Percentiles rank a stretch among this genome's conserved stretches.
Conservation (phyloP, 2,329 filamentous ascomycete genomes). For the Celoporthe dispersa region DNA sequence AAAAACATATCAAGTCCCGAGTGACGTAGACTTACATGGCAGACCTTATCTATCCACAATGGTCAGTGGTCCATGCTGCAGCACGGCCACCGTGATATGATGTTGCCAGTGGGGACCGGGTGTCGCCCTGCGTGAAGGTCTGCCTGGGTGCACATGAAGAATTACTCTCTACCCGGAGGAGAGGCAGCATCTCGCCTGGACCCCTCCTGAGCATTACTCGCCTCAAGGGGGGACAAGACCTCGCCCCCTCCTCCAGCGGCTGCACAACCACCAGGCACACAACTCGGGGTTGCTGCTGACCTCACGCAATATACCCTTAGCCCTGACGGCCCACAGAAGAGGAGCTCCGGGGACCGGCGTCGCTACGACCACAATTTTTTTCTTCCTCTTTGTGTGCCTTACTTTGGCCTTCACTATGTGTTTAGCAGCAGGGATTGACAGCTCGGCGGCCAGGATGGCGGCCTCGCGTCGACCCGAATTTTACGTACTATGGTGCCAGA, state of each 20-base stretch:
- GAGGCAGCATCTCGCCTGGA: background rate
- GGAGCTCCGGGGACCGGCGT: background rate
- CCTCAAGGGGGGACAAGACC: too few species aligned
- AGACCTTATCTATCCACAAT: background rate
- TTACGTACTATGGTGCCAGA: constrained; percentile 15
- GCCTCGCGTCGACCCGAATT: background rate
- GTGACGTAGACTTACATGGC: background rate
- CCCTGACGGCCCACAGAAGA: background rate
- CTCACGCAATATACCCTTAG: background rate
- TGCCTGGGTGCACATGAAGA: background rate
- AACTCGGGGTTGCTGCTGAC: background rate
- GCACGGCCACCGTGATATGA: background rate
- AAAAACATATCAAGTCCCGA: background rate
- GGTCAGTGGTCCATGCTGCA: constrained; percentile 32
- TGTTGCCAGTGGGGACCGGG: background rate
- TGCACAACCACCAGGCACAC: background rate
- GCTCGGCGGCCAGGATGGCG: background rate
- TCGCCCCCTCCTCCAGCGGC: too few species aligned
- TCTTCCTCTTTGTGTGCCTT: background rate
- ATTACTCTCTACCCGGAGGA: background rate
- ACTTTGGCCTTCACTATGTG: background rate
- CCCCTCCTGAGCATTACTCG: background rate
- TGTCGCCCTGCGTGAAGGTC: background rate
- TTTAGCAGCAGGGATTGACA: background rate
- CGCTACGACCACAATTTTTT: background rate